Base-by-base conservation (phyloP, 2,329 filamentous ascomycete species). In the Trichoderma sp. region DNA sequence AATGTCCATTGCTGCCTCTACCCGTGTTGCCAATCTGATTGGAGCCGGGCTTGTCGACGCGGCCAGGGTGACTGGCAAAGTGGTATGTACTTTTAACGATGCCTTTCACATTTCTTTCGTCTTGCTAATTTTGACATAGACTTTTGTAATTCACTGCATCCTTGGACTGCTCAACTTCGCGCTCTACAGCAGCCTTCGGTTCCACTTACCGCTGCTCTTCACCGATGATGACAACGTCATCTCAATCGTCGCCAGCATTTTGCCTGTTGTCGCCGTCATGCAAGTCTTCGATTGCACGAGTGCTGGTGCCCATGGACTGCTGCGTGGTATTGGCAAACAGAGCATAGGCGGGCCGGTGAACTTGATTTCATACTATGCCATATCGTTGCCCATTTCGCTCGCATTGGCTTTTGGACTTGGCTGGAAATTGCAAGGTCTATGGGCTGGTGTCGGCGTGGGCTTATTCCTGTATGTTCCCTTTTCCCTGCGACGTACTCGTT, bases 321-420 rank as follows among this genome's bases (percentile, higher is more conserved):
- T 98, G 33, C 87, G 96, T 53, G 95, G 95, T 14, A 87, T 98
- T 19, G 96, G 96, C 3, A 88, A 92, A 69, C 95, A 98, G 79
- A 90, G 93, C 72, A 89, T 98, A 68, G 95, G 95, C 14, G 94
- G 95, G 0, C 97, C 95, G 74, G 90, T 94, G 8, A 96, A 96
- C 75, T 81, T 98, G 2, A 88, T 93, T 61, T 90, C 91, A 27
- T 97, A 97, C 81, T 99, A 98, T 79, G 82, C 87, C 21, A 86
- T 98, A 31, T 95, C 93, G 0, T 84, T 98, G 79, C 95, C 96
- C 0, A 88, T 97, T 40, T 93, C 91, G 49, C 91, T 97, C 73
- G 88, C 87, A 5, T 88, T 91, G 0, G 91, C 90, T 0, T 97
- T 98, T 78, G 91, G 89, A 0, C 81, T 94, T 4, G 85, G 85